Conservation (phyloP, 345 rosid genomes). For the Capsella bursapastoris region DNA sequence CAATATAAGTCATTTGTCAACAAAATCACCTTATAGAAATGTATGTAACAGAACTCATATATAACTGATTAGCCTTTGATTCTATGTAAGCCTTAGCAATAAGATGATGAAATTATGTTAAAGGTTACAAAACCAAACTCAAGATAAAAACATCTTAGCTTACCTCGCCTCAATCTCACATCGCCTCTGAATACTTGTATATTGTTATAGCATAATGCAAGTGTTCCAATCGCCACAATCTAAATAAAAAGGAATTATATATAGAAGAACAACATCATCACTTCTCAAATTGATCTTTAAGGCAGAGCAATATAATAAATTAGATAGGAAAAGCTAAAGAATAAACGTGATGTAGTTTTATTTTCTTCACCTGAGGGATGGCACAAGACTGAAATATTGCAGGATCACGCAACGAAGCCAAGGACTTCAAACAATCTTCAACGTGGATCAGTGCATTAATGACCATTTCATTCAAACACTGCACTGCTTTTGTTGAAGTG, state of each 20-base stretch:
- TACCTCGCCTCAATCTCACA: constrained; percentile 92
- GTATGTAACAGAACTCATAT: neutral
- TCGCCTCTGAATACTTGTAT: constrained; percentile 86
- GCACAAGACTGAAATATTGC: constrained; percentile 78
- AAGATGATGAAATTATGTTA: neutral
- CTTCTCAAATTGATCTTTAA: neutral
- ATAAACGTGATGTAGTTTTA: neutral
- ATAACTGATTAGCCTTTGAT: neutral
- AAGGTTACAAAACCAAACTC: neutral
- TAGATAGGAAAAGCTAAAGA: neutral
- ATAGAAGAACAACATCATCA: neutral
- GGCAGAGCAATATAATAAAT: neutral
- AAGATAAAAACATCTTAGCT: constrained; percentile 24
- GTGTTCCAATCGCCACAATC: constrained; percentile 92
- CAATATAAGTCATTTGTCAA: neutral
- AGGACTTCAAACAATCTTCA: constrained; percentile 72
- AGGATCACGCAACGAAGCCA: constrained; percentile 63
- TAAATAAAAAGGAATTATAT: constrained; percentile 35
- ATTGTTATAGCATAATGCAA: constrained; percentile 82
- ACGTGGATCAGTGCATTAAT: constrained; percentile 74
- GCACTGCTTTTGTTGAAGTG: constrained; percentile 77
- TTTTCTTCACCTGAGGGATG: constrained; percentile 66
- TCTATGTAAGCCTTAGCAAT: neutral
- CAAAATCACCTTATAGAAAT: neutral
- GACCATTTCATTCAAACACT: constrained; percentile 91